Base-by-base conservation (phyloP, 78 protist genomes). In the Kipferlia bialata region DNA sequence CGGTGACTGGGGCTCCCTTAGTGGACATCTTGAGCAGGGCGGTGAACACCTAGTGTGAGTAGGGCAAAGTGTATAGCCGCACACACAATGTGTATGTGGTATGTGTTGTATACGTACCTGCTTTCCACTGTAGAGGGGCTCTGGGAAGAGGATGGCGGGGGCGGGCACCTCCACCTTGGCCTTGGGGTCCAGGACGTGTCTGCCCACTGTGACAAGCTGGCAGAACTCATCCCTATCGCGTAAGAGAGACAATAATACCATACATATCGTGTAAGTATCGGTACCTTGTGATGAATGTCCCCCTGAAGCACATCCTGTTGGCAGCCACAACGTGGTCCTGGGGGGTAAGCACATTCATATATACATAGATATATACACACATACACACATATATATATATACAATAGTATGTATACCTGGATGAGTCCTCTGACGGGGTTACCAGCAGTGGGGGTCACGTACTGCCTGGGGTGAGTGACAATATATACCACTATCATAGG, bases 341-440 rank as follows among this genome's bases (percentile, higher is more conserved):
- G n/a, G n/a, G n/a, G n/a, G n/a, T n/a, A n/a, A n/a, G n/a, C n/a
- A n/a, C n/a, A n/a, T n/a, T n/a, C n/a, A n/a, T n/a, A n/a, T n/a
- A n/a, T n/a, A n/a, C n/a, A n/a, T n/a, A n/a, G n/a, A n/a, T n/a
- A n/a, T n/a, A n/a, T n/a, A n/a, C n/a, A n/a, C n/a, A n/a, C n/a
- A n/a, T n/a, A n/a, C n/a, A n/a, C n/a, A n/a, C n/a, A n/a, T n/a
- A n/a, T n/a, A n/a, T n/a, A n/a, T n/a, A n/a, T n/a, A n/a, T n/a
- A n/a, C n/a, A n/a, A n/a, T n/a, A n/a, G n/a, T n/a, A n/a, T n/a
- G n/a, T n/a, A n/a, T n/a, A n/a, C n/a, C n/a, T n/a, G 99, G 63
- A 96, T 94, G 55, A 96, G 70, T 73, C 99, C 99, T 2, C 99
- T 86, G 18, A 96, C 37, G 12, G 99, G 99, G 15, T 56, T 61